phyloP scores from a whole-genome alignment of 2,329 filamentous ascomycete species.

The Helotiales sp. region DNA sequence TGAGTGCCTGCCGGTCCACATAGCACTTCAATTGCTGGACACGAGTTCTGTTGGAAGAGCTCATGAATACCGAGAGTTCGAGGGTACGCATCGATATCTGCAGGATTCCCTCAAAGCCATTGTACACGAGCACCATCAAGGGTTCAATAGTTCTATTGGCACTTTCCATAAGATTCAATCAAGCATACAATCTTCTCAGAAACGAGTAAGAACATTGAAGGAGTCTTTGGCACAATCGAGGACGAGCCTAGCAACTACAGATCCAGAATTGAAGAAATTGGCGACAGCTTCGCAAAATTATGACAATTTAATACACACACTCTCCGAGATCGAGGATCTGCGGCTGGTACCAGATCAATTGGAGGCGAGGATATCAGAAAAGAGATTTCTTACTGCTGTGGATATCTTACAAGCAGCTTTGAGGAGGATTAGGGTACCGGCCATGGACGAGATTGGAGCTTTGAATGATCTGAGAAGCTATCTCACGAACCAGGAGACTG shows the following conservation, averaged over 20 bases:
- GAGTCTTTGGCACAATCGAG: slow-evolving; percentile 82
- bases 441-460: slow-evolving; percentile 88
- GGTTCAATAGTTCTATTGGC: slow-evolving; percentile 98
- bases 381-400: slow-evolving; percentile 89
- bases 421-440: slow-evolving; percentile 78
- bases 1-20: slow-evolving; percentile 88
- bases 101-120: slow-evolving; percentile 91
- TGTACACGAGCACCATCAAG: slow-evolving; percentile 98
- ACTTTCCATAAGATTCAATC: slow-evolving; percentile 98
- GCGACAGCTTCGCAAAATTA: slow-evolving; percentile 87
- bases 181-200: slow-evolving; percentile 87
- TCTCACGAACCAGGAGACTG: slow-evolving; percentile 87
- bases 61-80: slow-evolving; percentile 82
- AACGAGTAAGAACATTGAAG: slow-evolving; percentile 78
- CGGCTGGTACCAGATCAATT: slow-evolving; percentile 88
- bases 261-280: slow-evolving; percentile 87
- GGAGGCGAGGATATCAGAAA: slow-evolving; percentile 93
- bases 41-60: slow-evolving; percentile 89
- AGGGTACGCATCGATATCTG: slow-evolving; percentile 81
- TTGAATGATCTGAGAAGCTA: slow-evolving; percentile 84
- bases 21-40: slow-evolving; percentile 93
- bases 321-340: slow-evolving; percentile 84
- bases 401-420: slow-evolving; percentile 88
- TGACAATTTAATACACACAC: slow-evolving; percentile 80
- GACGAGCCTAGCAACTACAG: slow-evolving; percentile 76